Evolutionary conservation across 2,329 filamentous ascomycete genomes (phyloP), one percentile per base, ranked within the genome.

Genomic region (Leptographium flavum): DNA sequence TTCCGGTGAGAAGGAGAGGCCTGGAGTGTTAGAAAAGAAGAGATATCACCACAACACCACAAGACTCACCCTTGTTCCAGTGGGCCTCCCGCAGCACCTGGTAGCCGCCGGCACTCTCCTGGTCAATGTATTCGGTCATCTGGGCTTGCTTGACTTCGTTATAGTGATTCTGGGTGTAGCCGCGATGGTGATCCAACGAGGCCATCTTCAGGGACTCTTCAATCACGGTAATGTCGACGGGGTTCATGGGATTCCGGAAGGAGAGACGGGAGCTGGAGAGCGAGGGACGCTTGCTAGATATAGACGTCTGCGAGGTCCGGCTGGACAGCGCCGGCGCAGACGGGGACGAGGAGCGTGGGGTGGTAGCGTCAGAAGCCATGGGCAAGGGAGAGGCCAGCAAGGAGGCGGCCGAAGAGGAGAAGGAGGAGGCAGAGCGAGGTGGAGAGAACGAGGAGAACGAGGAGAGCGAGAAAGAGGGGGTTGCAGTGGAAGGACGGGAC

Each of bases 51-150:
- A 15, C 7, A 13, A 22, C 6, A 37, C 14, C 17, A 42, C 6
- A n/a, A 32, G n/a, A 39, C 45, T 57, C 63, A 79, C 76, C 76
- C 67, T 79, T 79, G 57, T 81, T 81, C 74, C 75, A 80, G 41
- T 73, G 64, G 50, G 76, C 74, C 59, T 81, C 73, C 43, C 68
- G 64, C 47, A 81, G 64, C 47, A 81, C 63, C 60, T 80, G 76
- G 59, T 77, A 77, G 52, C 76, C 76, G 49, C 63, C 63, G 50
- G 76, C 76, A 53, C 68, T 60, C 46, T 62, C 58, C 55, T 74
- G 60, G 39, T 66, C 52, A 41, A 75, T 54, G 57, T 79, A 76
- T 50, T 78, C 68, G 39, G 73, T 77, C 43, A 63, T 55, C 37
- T 62, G 59, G 50, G 66, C 58, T 56, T 81, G 76, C 50, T 71